phyloP scores from a whole-genome alignment of 2,329 filamentous ascomycete species.

The Botrytis medusae region DNA sequence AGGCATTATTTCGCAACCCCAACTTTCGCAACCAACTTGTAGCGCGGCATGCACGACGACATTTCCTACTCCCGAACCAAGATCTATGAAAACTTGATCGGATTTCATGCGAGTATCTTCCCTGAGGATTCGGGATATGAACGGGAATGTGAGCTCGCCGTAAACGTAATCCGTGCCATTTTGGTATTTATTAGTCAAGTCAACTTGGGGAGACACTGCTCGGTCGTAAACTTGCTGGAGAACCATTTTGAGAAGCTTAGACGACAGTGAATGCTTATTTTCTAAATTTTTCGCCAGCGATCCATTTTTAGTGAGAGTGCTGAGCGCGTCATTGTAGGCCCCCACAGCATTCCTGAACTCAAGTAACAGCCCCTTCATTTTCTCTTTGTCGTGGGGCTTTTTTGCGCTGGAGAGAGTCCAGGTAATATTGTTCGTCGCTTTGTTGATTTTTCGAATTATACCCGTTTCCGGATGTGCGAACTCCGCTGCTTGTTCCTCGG shows the following conservation, averaged over 20 bases:
- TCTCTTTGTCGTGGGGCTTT: constrained; percentile 55
- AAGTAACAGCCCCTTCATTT: constrained; percentile 55
- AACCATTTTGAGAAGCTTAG: constrained; percentile 75
- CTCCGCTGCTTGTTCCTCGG: constrained; percentile 62
- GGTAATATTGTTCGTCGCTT: constrained; percentile 48
- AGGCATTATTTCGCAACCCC: constrained; percentile 95
- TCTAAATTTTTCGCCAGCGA: constrained; percentile 72
- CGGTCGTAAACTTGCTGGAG: constrained; percentile 87
- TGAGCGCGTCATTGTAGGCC: constrained; percentile 74
- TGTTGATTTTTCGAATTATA: constrained; percentile 73
- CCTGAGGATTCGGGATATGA: constrained; percentile 79
- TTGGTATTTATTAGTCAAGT: constrained; percentile 79
- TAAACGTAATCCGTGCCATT: constrained; percentile 93
- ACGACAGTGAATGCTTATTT: constrained; percentile 64
- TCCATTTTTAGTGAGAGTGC: constrained; percentile 65
- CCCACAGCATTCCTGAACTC: constrained; percentile 72
- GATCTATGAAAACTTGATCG: constrained; percentile 84
- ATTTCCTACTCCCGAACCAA: constrained; percentile 95
- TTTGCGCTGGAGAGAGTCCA: constrained; percentile 42
- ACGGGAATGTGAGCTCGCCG: constrained; percentile 83
- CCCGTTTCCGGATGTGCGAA: constrained; percentile 73
- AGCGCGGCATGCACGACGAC: constrained; percentile 92
- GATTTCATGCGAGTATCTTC: constrained; percentile 70
- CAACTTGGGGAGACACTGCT: constrained; percentile 85
- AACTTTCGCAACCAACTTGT: constrained; percentile 90